Evolutionary conservation across 1,284 basidiomycete genomes (phyloP).

Genomic region (Sphagnurus paluster): DNA sequence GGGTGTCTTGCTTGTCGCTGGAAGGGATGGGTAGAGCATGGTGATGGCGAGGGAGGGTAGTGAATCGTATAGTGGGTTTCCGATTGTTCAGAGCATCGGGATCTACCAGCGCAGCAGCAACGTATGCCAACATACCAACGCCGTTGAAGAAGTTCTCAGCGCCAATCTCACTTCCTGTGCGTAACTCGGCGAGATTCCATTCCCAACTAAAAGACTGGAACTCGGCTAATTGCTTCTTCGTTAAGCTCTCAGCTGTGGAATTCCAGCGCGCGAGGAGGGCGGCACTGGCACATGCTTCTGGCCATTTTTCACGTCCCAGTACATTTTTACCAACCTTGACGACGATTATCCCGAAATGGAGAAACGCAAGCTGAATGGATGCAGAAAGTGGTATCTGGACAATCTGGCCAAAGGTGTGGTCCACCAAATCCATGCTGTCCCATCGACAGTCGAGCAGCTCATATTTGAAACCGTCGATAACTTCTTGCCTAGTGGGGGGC

Average conservation of each 20-base stretch:
- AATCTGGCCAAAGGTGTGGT: not conserved
- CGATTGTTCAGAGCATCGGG: not conserved
- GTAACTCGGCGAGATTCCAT: not conserved
- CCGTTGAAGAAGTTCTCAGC: slow-evolving; percentile 3
- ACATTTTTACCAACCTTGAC: not conserved
- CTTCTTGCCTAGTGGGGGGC: too few species aligned
- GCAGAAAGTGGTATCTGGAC: not conserved
- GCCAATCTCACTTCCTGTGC: not conserved
- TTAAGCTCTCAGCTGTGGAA: not conserved
- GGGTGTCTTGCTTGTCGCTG: not conserved
- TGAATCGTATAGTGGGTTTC: not conserved
- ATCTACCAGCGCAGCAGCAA: not conserved
- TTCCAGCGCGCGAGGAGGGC: not conserved
- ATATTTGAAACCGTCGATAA: not conserved
- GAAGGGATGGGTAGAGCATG: not conserved
- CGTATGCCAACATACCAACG: slow-evolving; percentile 1
- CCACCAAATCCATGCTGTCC: not conserved
- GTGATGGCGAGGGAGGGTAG: not conserved
- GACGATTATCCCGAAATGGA: not conserved
- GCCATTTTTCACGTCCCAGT: not conserved
- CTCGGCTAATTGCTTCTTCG: not conserved
- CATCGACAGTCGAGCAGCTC: not conserved
- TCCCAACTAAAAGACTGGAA: too few species aligned
- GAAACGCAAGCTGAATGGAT: not conserved
- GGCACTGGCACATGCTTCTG: not conserved